Evolutionary conservation across 2,329 filamentous ascomycete species (phyloP).

Genomic region (Sporothrix dimorphospora): DNA sequence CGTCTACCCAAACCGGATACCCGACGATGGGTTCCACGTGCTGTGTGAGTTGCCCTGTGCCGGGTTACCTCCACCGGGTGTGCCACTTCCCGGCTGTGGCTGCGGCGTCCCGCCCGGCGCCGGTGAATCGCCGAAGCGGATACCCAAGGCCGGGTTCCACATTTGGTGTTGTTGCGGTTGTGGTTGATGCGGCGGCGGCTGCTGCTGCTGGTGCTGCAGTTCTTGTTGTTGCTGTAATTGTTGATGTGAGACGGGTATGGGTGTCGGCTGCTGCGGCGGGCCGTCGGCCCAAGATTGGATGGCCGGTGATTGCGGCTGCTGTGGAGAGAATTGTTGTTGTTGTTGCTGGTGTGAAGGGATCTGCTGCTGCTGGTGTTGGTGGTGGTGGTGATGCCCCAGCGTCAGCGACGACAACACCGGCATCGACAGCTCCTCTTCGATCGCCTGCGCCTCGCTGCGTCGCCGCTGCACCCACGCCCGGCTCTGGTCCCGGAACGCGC

Average conservation of each 20-base stretch:
- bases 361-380: constrained; percentile 35
- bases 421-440: constrained; percentile 70
- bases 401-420: constrained; percentile 53
- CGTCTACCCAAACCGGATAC: constrained; percentile 32
- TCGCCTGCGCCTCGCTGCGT: constrained; percentile 74
- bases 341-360: constrained; percentile 7
- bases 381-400: constrained; percentile 34
- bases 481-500: constrained; percentile 75
- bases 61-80: not conserved
- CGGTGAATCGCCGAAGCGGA: constrained; percentile 67
- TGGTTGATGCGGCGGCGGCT: constrained; percentile 17
- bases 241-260: constrained; percentile 14
- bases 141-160: constrained; percentile 82
- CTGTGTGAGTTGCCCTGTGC: constrained; percentile 6
- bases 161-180: constrained; percentile 45
- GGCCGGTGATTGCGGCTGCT: constrained; percentile 44
- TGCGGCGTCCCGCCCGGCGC: constrained; percentile 35
- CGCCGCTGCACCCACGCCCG: constrained; percentile 79
- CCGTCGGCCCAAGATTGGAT: constrained; percentile 61
- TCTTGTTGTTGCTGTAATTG: not conserved
- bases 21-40: constrained; percentile 33
- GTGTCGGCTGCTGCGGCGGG: constrained; percentile 57
- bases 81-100: constrained; percentile 25
- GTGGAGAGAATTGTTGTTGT: constrained; percentile 37
- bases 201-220: not conserved